Conservation (phyloP, 1,284 basidiomycete genomes). For the Polyporus tsugae region DNA sequence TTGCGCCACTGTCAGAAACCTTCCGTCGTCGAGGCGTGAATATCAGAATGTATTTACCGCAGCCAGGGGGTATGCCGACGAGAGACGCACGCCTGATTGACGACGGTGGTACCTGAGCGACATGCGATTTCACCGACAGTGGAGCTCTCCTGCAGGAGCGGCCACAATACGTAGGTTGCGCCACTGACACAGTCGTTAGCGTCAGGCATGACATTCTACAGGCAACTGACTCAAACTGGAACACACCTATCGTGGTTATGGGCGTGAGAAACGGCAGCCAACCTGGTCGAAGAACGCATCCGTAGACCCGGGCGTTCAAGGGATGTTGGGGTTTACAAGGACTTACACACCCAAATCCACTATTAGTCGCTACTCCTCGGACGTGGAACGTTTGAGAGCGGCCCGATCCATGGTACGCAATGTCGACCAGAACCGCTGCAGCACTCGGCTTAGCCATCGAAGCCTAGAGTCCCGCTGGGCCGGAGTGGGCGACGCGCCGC, state of each 20-base stretch:
- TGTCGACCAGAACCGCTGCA: background rate
- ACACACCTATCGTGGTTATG: constrained; percentile 18
- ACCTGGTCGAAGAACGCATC: background rate
- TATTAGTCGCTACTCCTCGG: background rate
- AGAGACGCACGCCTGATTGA: background rate
- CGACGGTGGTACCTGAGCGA: background rate
- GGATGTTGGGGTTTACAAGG: too few species aligned
- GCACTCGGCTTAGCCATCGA: background rate
- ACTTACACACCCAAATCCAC: background rate
- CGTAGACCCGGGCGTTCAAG: background rate
- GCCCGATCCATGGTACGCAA: background rate
- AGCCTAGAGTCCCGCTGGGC: background rate
- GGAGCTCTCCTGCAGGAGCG: background rate
- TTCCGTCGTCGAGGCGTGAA: background rate
- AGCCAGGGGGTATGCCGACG: background rate
- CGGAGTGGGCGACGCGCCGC: background rate
- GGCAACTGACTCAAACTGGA: background rate
- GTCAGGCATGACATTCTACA: background rate
- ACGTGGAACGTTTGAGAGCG: background rate
- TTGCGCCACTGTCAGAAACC: background rate
- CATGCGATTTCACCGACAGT: background rate
- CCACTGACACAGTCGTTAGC: background rate
- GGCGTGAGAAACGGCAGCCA: constrained; percentile 15
- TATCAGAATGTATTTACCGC: background rate
- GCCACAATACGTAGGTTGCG: background rate